A percentile compares a stretch with the other conserved stretches of the same genome.
These are phyloP conservation scores for Cladosporium cucumerinum DNA, from an alignment of 2,329 filamentous ascomycete genomes.

Conservation along the genomic window DNA sequence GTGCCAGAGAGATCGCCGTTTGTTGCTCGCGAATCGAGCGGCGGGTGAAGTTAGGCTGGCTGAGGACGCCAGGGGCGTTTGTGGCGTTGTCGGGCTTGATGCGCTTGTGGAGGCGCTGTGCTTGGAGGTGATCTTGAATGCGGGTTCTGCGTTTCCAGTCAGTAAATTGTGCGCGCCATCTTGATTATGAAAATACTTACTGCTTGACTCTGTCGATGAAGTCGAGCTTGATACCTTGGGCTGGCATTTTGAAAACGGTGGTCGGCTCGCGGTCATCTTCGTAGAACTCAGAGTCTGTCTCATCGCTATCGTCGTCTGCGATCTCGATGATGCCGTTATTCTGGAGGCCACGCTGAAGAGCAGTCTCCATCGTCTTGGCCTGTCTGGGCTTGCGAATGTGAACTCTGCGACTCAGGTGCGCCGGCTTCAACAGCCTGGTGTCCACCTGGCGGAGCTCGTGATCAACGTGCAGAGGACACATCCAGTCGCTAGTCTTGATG, in stretches of 20 bases:
- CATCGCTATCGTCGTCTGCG: slow-evolving; percentile 41
- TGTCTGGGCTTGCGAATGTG: slow-evolving; percentile 52
- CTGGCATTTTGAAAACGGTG: slow-evolving; percentile 44
- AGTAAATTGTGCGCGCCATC: slow-evolving; percentile 8
- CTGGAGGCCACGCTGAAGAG: slow-evolving; percentile 58
- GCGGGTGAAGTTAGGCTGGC: slow-evolving; percentile 40
- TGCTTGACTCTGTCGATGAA: slow-evolving; percentile 62
- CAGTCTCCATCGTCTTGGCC: slow-evolving; percentile 46
- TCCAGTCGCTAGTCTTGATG: slow-evolving; percentile 68
- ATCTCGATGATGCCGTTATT: slow-evolving; percentile 50
- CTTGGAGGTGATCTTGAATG: slow-evolving; percentile 21
- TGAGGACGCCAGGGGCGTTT: slow-evolving; percentile 24
- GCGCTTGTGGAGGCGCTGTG: slow-evolving; percentile 11
- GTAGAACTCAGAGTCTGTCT: slow-evolving; percentile 46
- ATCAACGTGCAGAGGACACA: slow-evolving; percentile 82
- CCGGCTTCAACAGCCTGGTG: slow-evolving; percentile 26
- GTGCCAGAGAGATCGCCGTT: slow-evolving; percentile 61
- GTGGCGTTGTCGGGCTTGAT: slow-evolving; percentile 19
- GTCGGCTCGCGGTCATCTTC: slow-evolving; percentile 33
- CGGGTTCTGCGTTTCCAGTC: slow-evolving; percentile 21
- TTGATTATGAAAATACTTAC: slow-evolving; percentile 28
- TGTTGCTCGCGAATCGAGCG: slow-evolving; percentile 61
- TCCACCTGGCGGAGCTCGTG: slow-evolving; percentile 65
- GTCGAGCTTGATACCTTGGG: slow-evolving; percentile 48
- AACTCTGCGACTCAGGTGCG: slow-evolving; percentile 30